Conservation (phyloP, 2,329 filamentous ascomycete genomes). For the Boeremia exigua region DNA sequence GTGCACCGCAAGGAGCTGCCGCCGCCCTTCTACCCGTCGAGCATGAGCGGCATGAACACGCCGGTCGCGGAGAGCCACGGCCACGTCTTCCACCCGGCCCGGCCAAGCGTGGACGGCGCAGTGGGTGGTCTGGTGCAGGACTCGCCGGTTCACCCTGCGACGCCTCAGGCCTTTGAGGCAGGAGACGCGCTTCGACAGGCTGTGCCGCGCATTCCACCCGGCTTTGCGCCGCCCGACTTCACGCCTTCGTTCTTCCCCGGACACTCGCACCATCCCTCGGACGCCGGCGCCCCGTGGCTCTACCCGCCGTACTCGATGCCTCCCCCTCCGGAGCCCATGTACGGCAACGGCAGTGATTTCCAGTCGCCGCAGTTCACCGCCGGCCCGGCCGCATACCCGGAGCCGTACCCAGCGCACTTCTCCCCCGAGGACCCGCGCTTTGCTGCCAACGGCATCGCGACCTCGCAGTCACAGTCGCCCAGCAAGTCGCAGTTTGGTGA, state of each 20-base stretch:
- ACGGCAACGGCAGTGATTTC: constrained; percentile 33
- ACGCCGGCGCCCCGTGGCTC: constrained; percentile 40
- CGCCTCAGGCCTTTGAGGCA: constrained; percentile 28
- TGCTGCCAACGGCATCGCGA: constrained; percentile 32
- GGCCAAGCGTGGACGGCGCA: constrained; percentile 42
- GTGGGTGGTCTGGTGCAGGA: constrained; percentile 49
- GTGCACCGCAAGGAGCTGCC: constrained; percentile 40
- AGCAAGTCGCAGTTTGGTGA: constrained; percentile 39
- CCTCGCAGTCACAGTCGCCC: constrained; percentile 44
- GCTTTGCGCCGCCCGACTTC: constrained; percentile 39
- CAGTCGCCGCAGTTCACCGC: constrained; percentile 27
- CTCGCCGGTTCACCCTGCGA: constrained; percentile 46
- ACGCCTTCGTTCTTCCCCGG: constrained; percentile 40
- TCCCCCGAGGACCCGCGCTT: constrained; percentile 24
- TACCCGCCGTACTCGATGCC: constrained; percentile 38
- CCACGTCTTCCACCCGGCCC: constrained; percentile 27
- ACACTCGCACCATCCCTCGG: constrained; percentile 45
- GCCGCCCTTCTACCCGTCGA: constrained; percentile 45
- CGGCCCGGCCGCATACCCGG: constrained; percentile 27
- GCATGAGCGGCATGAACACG: constrained; percentile 30
- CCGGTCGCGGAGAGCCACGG: constrained; percentile 29
- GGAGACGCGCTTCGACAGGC: constrained; percentile 26
- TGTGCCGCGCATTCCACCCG: constrained; percentile 39
- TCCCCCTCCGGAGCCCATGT: constrained; percentile 33
- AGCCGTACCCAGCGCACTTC: constrained; percentile 27